A percentile compares a stretch with the other conserved stretches of the same genome.
phyloP scores from a whole-genome alignment of 1,139 yeast species.

The Debaryomyces fabryi region DNA sequence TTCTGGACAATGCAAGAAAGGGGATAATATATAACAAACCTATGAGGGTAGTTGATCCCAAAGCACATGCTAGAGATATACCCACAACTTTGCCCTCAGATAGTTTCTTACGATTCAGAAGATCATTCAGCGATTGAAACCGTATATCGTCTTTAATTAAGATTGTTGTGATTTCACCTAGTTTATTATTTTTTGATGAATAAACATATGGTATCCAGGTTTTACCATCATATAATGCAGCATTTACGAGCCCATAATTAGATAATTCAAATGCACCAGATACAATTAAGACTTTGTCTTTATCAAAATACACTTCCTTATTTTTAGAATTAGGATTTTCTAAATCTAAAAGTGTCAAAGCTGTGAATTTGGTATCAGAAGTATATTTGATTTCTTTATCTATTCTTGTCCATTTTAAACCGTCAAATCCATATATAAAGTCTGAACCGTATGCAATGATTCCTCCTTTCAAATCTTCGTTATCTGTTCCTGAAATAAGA shows the following conservation, averaged over 20 bases:
- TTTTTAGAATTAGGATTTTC: constrained; percentile 28
- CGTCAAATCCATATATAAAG: constrained; percentile 53
- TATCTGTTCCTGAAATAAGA: constrained; percentile 51
- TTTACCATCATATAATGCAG: constrained; percentile 71
- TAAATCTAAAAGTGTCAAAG: constrained; percentile 37
- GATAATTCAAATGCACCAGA: constrained; percentile 61
- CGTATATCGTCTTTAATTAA: constrained; percentile 41
- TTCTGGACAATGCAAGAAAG: constrained; percentile 50
- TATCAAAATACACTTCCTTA: constrained; percentile 39
- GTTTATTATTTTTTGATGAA: constrained; percentile 23
- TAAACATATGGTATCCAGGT: constrained; percentile 72
- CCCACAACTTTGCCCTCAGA: constrained; percentile 80
- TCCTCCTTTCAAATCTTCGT: constrained; percentile 47
- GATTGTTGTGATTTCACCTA: constrained; percentile 38
- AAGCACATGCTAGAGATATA: constrained; percentile 82
- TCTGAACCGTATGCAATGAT: constrained; percentile 58
- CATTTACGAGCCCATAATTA: constrained; percentile 61
- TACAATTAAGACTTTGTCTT: constrained; percentile 53
- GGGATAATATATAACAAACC: constrained; percentile 65
- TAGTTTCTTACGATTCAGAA: constrained; percentile 25
- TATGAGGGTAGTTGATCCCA: constrained; percentile 73
- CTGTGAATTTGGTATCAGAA: constrained; percentile 35
- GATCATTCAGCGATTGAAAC: constrained; percentile 42
- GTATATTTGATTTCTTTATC: constrained; percentile 39
- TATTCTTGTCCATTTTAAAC: constrained; percentile 47